Evolutionary conservation across 495 filamentous ascomycete genomes (phyloP), one percentile per base, ranked within the genome.

Genomic region (Trichoderma parareesei): DNA sequence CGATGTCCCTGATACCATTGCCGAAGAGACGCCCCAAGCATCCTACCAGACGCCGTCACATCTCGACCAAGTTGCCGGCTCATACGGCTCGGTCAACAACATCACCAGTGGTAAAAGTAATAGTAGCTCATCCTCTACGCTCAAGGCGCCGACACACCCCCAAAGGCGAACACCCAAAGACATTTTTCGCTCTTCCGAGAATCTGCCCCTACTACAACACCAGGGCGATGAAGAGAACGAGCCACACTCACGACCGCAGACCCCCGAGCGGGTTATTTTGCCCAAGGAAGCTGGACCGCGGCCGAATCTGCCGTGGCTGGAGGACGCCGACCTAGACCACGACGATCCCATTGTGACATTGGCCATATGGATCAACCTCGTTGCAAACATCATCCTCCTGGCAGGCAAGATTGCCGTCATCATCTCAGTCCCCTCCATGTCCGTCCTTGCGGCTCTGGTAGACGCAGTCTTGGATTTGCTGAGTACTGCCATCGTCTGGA

Each of bases 401-500:
- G 83, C 79, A 4, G 87, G 90, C 37, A 97, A 97, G 71, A 86
- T 94, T 49, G 85, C 82, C 61, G 92, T 93, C 33, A 87, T 92
- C 57, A 68, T 88, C 7, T 82, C 91, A 63, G 93, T 92, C 0
- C 90, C 82, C 44, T 96, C 91, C 16, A 84, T 97, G 64, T 96
- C 91, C 5, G 90, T 97, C 14, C 81, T 97, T 13, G 93, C 93
- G 16, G 90, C 87, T 69, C 81, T 97, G 64, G 93, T 97, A 1
- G 93, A 97, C 70, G 92, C 90, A 3, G 86, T 88, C 0, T 81
- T 97, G 14, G 93, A 97, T 70, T 95, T 96, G 69, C 63, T 97
- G 48, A 88, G 85, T 44, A 97, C 92, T 0, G 87, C 84, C 44
- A 96, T 97, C 59, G 87, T 96, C 49, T 93, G 90, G 90, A 82